Base-by-base conservation (phyloP, 371 early-diverging fungal species). In the Dipsacomyces acuminosporus region DNA sequence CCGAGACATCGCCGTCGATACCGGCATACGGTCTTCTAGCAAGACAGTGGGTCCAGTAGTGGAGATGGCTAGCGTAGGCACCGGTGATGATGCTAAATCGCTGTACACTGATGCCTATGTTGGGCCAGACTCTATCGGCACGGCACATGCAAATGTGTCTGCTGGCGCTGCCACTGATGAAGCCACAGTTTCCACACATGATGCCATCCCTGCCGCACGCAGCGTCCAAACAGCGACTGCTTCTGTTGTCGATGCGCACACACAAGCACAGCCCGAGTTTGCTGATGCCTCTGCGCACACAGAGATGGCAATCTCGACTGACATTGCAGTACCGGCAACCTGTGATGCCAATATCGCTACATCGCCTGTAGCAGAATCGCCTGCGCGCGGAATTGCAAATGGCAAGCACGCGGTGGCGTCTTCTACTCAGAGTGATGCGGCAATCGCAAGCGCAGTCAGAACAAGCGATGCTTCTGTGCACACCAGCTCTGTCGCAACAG, bases 211-310 rank as follows among this genome's bases (percentile, higher is more conserved):
- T 13, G 38, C 38, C n/a, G 38, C 11, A 17, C 38, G 38, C 14
- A 13, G 38, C 17, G n/a, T 25, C 7, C 17, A 17, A 11, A 17
- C 47, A 2, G 30, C 30, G 1, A 38, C 26, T 9, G 41, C 59
- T 17, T 14, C 22, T 13, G 30, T 22, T 22, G 19, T 26, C 2
- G 53, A 46, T 25, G 34, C 47, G 1, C 46, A 41, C 9, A 36
- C 41, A 5, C 52, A 59, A n/a, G 41, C 53, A 7, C 47, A 45
- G 23, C 33, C 34, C 18, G 19, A 35, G 9, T 17, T 48, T 23
- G 24, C 40, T n/a, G 45, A 48, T 44, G 60, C 44, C 15, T 8
- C 19, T 22, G 40, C 48, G 5, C 22, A 26, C 7, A 25, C 54
- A 13, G 22, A 17, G 13, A 38, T 26, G 15, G 3, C 47, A n/a